Base-by-base conservation (phyloP, 2,329 filamentous ascomycete species). In the Fusarium poae region DNA sequence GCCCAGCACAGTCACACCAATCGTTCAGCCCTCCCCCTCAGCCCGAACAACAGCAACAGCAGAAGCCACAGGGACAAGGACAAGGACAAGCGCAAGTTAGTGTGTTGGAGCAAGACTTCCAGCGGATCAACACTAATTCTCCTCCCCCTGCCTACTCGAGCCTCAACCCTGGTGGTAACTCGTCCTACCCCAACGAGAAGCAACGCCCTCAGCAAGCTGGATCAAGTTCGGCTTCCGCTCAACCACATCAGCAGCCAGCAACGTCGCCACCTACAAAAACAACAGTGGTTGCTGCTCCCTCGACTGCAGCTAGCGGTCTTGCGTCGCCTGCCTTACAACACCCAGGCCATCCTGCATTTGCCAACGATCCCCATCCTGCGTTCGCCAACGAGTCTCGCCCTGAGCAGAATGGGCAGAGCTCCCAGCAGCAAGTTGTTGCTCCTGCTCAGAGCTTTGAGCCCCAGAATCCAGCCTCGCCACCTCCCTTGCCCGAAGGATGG, bases 131-230 rank as follows among this genome's bases (percentile, higher is more conserved):
- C 71, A 85, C 90, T 30, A 92, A 93, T 23, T 94, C 93, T 55
- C 94, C 95, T 16, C 96, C 96, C 21, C 96, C 96, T n/a, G 95
- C 96, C 8, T 99, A 99, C 79, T 96, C 93, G 12, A 96, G 91
- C 73, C 88, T 97, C 45, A 88, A 84, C 59, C 79, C 83, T 1
- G 80, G 79, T 40, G 79, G 80, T 29, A 75, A 83, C 78, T 73
- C 89, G 80, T 72, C 87, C 81, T 96, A 94, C 78, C 91, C 93
- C 0, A 89, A 88, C 68, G 94, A 97, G 76, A 97, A 97, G 77
- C 88, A 88, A 74, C 83, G 85, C 63, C 82, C 85, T 30, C 79
- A 79, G 54, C 77, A 76, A 62, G 63, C 62, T 37, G 58, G 68
- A 18, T 59, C 79, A 74, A 55, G 68, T 70, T 67, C 78, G 44